phyloP scores from a whole-genome alignment of 805 yeast species.

The Ascoidea tarda region DNA sequence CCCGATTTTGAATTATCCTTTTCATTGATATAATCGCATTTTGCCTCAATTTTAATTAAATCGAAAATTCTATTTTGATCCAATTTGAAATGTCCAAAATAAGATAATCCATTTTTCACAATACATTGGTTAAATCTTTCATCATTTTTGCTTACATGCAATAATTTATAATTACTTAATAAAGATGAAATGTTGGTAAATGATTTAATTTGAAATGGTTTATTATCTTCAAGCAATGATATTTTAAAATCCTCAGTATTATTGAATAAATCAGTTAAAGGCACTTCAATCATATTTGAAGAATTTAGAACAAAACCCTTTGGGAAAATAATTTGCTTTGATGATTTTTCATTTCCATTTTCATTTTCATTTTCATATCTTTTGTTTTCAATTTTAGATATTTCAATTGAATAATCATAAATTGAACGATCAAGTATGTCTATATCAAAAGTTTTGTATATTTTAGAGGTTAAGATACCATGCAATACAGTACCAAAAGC shows the following conservation, averaged over 20 bases:
- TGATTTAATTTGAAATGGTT: conserved; percentile 12
- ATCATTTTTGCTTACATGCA: conserved; percentile 3
- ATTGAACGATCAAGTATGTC: conserved; percentile 41
- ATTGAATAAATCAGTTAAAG: conserved; percentile 20
- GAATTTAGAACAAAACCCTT: conserved; percentile 21
- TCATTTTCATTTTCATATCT: conserved; percentile 12
- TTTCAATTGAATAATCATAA: conserved; percentile 28
- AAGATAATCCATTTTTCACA: conserved; percentile 16
- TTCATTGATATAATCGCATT: conserved; percentile 19
- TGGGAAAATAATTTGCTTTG: conserved; percentile 25
- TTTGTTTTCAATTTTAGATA: conserved; percentile 13
- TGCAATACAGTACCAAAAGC: conserved; percentile 81
- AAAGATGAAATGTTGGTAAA: conserved; percentile 3
- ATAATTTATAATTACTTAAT: conserved; percentile 2
- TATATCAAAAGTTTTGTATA: conserved; percentile 50
- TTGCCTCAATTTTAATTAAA: conserved; percentile 28
- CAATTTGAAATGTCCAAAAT: conserved; percentile 28
- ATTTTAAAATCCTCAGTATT: conserved; percentile 7
- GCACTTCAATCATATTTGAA: conserved; percentile 20
- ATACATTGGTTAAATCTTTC: conserved; percentile 6
- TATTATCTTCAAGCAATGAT: conserved; percentile 11
- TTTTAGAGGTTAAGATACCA: conserved; percentile 61
- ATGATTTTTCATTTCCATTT: neutral
- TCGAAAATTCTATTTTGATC: conserved; percentile 36
- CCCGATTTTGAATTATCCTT: conserved; percentile 1